Percentiles rank a stretch among this genome's conserved stretches.
Evolutionary conservation across 352 stramenopile species (phyloP).

Genomic region (Elongisporangium prolatum): DNA sequence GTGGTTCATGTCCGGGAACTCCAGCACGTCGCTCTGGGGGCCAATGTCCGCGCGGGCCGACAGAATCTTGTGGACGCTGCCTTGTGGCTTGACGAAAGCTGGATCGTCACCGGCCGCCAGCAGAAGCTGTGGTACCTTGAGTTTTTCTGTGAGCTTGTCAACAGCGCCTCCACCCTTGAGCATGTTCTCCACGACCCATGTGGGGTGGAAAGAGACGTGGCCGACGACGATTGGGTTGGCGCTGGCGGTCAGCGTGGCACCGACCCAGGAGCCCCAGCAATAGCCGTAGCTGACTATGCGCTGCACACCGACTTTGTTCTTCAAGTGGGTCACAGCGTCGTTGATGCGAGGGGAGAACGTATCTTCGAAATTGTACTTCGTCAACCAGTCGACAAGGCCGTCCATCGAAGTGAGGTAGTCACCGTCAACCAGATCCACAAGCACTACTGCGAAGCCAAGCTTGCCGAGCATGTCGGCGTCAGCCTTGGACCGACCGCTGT

Average conservation of each 20-base stretch:
- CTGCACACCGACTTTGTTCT: constrained; percentile 51
- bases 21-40: constrained; percentile 47
- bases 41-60: constrained; percentile 43
- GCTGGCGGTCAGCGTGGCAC: constrained; percentile 41
- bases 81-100: constrained; percentile 56
- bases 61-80: constrained; percentile 74
- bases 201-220: constrained; percentile 82
- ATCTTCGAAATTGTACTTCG: constrained; percentile 59
- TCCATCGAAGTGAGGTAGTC: constrained; percentile 55
- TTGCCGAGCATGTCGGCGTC: constrained; percentile 71
- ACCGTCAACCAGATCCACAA: constrained; percentile 59
- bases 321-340: constrained; percentile 69
- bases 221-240: constrained; percentile 39
- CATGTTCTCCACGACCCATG: constrained; percentile 77
- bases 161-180: constrained; percentile 63
- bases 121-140: constrained; percentile 76
- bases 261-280: constrained; percentile 81
- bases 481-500: constrained; percentile 77
- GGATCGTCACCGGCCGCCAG: constrained; percentile 65
- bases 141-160: constrained; percentile 59
- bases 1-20: constrained; percentile 72
- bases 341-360: constrained; percentile 53
- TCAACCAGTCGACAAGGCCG: constrained; percentile 45
- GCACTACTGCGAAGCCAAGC: constrained; percentile 68
- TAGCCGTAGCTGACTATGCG: constrained; percentile 74